Evolutionary conservation across 1,284 basidiomycete genomes (phyloP), one percentile per base, ranked within the genome.

Genomic region (Peniophora sp.): DNA sequence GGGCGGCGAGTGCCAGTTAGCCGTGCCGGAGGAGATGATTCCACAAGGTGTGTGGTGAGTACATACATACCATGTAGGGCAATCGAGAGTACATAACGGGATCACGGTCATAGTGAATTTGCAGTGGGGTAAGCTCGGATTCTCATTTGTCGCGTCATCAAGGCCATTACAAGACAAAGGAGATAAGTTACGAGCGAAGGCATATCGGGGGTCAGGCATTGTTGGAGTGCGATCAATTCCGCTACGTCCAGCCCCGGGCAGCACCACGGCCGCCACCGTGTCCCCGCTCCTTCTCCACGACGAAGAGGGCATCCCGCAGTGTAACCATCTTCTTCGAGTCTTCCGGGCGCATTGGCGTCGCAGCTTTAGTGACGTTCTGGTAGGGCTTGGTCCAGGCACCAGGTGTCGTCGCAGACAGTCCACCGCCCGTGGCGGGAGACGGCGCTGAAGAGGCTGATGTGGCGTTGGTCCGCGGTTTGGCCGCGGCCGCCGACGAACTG

Each of bases 241-340:
- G n/a, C 37, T 41, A 83, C 43, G 76, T 78, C 84, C 83, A 88
- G 37, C 83, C 83, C 41, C 75, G 69, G 20, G 85, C 86, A 42
- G 85, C 75, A 3, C 87, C 87, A 51, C 78, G 70, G 11, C 88
- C 87, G 36, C 81, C 87, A 23, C 87, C 88, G 63, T 90, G 88
- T 3, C 86, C 87, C 45, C 79, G 69, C 64, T 91, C 88, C 56
- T 78, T 84, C 62, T 84, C 83, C 50, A 90, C 71, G 3, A 87
- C 85, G 66, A 91, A 91, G 73, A 89, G 73, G 2, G 85, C 85
- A 66, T 91, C 88, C 36, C 82, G 70, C 67, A 88, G 70, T 1
- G 83, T 88, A 32, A 91, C 68, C n/a, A 72, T 55, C 51, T 74
- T 70, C 56, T 79, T 70, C 12, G 66, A 69, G 27, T 73, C 70